Evolutionary conservation across 768 basidiomycete genomes (phyloP), one percentile per base, ranked within the genome.

Genomic region (Pisolithus marmoratus): DNA sequence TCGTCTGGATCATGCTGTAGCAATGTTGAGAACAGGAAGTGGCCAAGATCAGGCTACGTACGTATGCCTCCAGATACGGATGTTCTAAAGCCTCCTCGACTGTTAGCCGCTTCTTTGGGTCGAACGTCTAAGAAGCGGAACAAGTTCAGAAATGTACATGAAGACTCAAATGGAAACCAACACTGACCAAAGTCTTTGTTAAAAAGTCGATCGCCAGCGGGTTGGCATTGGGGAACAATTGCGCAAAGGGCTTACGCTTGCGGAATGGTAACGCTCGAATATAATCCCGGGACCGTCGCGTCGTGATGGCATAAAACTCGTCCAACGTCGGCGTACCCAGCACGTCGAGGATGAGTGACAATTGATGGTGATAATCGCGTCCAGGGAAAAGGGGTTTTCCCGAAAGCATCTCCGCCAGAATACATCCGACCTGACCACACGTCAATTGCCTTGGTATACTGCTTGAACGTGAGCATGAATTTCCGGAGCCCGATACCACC

Each of bases 401-500:
- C 17, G 84, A 89, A n/a, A 98, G 75, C 94, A 97, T 97, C 75
- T 98, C 95, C 1, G 94, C 93, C 23, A 93, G 76, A 61, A 91
- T 89, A 60, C 89, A 91, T 22, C 89, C 89, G 29, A 90, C 86
- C n/a, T 9, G 87, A 88, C 89, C 89, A 91, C 19, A 91, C 79
- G 59, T 91, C 89, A 56, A 91, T 90, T n/a, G 89, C 88, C 73
- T 94, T 94, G 48, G 94, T 95, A 72, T 99, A 99, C 67, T 96
- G 89, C 67, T 96, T 95, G 78, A 97, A 98, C 9, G 94, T 96
- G 48, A 99, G 78, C 96, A 99, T 99, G 73, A n/a, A 99, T 94
- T 68, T 99, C 96, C 0, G 96, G 96, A 0, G 96, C 96, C 36
- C 96, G 84, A 65, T 98, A 99, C 96, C 96, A 99, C 60, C 96